These are phyloP conservation scores for Sanghuangporus baumii DNA, from an alignment of 1,284 basidiomycete species.

Conservation along the genomic window DNA sequence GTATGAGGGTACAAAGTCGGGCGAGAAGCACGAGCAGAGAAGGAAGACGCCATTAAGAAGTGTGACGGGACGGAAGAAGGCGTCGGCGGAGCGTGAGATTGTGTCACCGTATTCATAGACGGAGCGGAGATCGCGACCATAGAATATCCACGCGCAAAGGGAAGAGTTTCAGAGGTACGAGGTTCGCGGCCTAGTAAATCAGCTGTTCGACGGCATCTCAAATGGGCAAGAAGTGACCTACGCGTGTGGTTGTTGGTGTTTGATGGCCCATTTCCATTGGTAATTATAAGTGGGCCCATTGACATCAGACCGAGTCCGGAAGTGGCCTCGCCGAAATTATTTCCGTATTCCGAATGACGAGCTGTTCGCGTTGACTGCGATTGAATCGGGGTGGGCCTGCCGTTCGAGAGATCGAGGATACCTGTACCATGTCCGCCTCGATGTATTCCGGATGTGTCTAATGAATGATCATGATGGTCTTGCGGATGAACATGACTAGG, in stretches of 20 bases:
- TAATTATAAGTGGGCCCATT: background rate
- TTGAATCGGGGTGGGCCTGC: background rate
- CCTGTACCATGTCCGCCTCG: background rate
- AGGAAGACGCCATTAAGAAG: background rate
- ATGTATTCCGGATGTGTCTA: background rate
- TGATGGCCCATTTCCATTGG: background rate
- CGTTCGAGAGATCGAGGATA: background rate
- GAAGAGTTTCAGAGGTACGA: background rate
- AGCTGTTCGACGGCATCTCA: constrained; percentile 8
- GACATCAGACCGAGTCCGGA: background rate
- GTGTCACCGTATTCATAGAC: background rate
- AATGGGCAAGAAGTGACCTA: constrained; percentile 11
- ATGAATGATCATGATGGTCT: background rate
- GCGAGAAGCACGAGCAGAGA: background rate
- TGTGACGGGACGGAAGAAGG: background rate
- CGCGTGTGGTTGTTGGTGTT: constrained; percentile 3
- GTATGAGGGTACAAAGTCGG: background rate
- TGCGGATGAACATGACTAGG: background rate
- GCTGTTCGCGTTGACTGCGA: background rate
- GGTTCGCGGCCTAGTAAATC: constrained; percentile 14
- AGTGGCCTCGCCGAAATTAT: background rate
- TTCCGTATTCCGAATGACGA: background rate
- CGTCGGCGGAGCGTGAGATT: background rate
- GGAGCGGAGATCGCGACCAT: background rate
- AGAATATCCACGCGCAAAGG: background rate